Base-by-base conservation (phyloP, 75 land plant genomes). In the Pinus tabuliformis region DNA sequence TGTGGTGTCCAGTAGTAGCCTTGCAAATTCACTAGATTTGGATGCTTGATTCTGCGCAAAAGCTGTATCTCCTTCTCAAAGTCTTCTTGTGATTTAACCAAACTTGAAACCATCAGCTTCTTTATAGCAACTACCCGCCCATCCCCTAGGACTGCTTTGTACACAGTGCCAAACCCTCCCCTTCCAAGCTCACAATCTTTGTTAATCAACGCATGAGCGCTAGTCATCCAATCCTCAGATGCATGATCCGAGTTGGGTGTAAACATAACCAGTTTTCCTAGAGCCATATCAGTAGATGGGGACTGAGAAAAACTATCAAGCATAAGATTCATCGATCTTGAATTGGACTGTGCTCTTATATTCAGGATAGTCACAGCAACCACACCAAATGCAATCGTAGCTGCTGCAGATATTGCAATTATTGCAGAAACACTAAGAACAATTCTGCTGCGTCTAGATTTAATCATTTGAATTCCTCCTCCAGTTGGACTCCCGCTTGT, bases 1-100 rank as follows among this genome's bases (percentile, higher is more conserved):
- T 91, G 91, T 21, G 88, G 82, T 15, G 99, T 97, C 99, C 99
- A 97, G 78, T 97, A 97, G 79, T 92, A 94, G 26, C 99, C 98
- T 77, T 94, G 93, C 14, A 94, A 78, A 13, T 84, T 65, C 64
- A 92, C 95, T 20, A 97, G 81, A 81, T 97, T 90, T 1, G 68
- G 82, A 73, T 97, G 98, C 74, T 80, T 73, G 28, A 89, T 65
- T 58, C 85, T 90, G 17, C 95, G 95, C 36, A 97, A 86, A 33
- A 78, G 79, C 59, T 85, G 84, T 9, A 94, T 87, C 81, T 94
- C 99, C 72, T 84, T 87, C 83, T 94, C 99, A 73, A 97, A 97
- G 14, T 92, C 99, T 42, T 91, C 91, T 58, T 87, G 90, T 9
- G 93, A 89, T 62, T 97, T 94, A 56, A 91, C 89, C 28, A 97